A percentile compares a stretch with the other conserved stretches of the same genome.
These are phyloP conservation scores for Vigna trinervia DNA, from an alignment of 306 rosid genomes.

Conservation along the genomic window DNA sequence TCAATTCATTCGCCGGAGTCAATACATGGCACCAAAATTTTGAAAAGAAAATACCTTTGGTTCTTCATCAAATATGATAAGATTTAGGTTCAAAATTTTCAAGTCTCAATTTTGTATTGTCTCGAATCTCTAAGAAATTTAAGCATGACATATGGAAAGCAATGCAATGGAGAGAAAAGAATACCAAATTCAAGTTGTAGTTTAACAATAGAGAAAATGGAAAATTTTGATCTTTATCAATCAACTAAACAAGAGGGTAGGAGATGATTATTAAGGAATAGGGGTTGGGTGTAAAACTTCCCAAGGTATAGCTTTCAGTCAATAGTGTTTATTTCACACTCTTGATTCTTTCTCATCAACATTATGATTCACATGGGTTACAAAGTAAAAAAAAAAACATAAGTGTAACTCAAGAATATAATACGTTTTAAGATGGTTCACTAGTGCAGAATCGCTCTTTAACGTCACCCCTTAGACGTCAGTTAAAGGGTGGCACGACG, in stretches of 20 bases:
- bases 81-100: background rate
- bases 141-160: background rate
- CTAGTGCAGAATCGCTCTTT: too few relatives aligned
- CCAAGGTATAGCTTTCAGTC: slow-evolving; percentile 21
- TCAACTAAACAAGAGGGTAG: background rate
- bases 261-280: background rate
- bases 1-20: background rate
- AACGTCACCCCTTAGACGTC: too few relatives aligned
- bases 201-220: background rate
- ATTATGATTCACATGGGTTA: slow-evolving; percentile 4
- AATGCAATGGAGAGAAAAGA: slow-evolving; percentile 19
- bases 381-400: background rate
- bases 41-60: background rate
- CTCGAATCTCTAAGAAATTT: background rate
- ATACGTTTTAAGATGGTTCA: background rate
- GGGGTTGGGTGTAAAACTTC: slow-evolving; percentile 7
- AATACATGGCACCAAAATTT: background rate
- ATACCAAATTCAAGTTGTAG: slow-evolving; percentile 1
- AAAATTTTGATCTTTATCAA: background rate
- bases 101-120: background rate
- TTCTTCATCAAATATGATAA: background rate
- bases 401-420: slow-evolving; percentile 26
- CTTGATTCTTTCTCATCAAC: slow-evolving; percentile 16
- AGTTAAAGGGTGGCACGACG: too few relatives aligned
- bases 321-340: slow-evolving; percentile 15